A percentile compares a stretch with the other conserved stretches of the same genome.
Conservation (phyloP, 2,329 filamentous ascomycete species). For the Trichothecium roseum region DNA sequence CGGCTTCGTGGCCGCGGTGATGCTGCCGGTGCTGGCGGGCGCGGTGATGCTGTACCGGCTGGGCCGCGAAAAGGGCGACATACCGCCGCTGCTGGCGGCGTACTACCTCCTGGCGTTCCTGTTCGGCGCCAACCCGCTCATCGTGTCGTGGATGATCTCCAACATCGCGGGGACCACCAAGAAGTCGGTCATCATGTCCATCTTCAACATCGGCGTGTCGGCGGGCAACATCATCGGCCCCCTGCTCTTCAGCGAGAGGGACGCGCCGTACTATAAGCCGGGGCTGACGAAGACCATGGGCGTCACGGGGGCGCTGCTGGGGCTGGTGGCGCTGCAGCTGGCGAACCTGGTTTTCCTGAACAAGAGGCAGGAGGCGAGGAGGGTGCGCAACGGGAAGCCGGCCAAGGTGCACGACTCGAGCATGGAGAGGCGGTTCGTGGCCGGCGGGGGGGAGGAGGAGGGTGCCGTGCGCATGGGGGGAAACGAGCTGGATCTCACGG, state of each 20-base stretch:
- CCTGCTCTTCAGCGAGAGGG: conserved; percentile 45
- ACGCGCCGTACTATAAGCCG: conserved; percentile 47
- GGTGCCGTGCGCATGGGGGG: conserved; percentile 9
- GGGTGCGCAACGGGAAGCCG: conserved; percentile 49
- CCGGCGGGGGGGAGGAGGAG: conserved; percentile 6
- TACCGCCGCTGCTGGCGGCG: conserved; percentile 38
- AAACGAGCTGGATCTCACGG: conserved; percentile 43
- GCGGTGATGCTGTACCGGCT: conserved; percentile 46
- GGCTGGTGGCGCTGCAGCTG: conserved; percentile 41
- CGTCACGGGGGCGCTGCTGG: conserved; percentile 43
- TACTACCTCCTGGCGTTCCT: conserved; percentile 59
- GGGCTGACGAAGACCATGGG: conserved; percentile 45
- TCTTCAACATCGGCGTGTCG: conserved; percentile 52
- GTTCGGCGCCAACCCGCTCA: conserved; percentile 54
- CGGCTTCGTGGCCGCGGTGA: conserved; percentile 38
- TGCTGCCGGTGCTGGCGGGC: conserved; percentile 51
- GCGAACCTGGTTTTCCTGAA: conserved; percentile 46
- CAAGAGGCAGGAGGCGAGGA: conserved; percentile 39
- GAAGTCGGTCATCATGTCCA: conserved; percentile 51
- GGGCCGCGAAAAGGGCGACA: conserved; percentile 20
- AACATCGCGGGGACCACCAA: conserved; percentile 61
- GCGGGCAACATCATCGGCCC: conserved; percentile 60
- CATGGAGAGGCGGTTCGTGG: conserved; percentile 43
- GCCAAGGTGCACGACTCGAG: conserved; percentile 48
- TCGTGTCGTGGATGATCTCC: conserved; percentile 58